These are phyloP conservation scores for Ziziphus jujuba DNA, from an alignment of 306 rosid genomes.

Conservation along the genomic window DNA sequence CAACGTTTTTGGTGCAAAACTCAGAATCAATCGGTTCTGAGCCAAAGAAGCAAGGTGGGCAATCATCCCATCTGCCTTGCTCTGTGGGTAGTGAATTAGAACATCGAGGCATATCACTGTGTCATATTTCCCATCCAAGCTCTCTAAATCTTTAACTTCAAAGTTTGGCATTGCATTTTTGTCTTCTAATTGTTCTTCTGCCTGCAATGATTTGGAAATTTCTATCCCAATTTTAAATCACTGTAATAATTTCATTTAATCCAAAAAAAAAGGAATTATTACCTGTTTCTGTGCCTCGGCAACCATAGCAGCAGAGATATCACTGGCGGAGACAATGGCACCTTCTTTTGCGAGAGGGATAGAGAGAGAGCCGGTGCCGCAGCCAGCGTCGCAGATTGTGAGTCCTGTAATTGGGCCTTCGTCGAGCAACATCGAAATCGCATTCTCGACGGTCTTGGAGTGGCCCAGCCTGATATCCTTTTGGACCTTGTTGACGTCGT, in stretches of 20 bases:
- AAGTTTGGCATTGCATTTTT: constrained; percentile 63
- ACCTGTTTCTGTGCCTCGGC: constrained; percentile 85
- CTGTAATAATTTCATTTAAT: neutral
- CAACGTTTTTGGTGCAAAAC: constrained; percentile 92
- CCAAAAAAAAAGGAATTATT: too few species aligned
- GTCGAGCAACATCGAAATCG: constrained; percentile 63
- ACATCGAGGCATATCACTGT: constrained; percentile 85
- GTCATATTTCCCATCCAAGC: constrained; percentile 78
- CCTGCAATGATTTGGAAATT: constrained; percentile 37
- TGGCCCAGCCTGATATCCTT: constrained; percentile 80
- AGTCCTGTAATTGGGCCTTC: constrained; percentile 63
- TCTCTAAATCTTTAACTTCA: constrained; percentile 82
- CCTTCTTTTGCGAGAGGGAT: constrained; percentile 90
- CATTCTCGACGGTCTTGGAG: constrained; percentile 81
- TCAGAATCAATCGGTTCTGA: constrained; percentile 66
- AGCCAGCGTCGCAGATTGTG: constrained; percentile 84
- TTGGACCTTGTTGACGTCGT: constrained; percentile 87
- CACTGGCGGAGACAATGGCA: constrained; percentile 64
- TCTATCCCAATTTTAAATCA: neutral
- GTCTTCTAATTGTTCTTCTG: constrained; percentile 57
- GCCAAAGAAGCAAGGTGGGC: constrained; percentile 90
- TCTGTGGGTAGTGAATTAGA: constrained; percentile 88
- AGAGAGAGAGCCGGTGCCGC: constrained; percentile 91
- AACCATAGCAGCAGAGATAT: constrained; percentile 91
- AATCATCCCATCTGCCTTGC: constrained; percentile 88